phyloP scores from a whole-genome alignment of 306 rosid species.

The Rosa multiflora region DNA sequence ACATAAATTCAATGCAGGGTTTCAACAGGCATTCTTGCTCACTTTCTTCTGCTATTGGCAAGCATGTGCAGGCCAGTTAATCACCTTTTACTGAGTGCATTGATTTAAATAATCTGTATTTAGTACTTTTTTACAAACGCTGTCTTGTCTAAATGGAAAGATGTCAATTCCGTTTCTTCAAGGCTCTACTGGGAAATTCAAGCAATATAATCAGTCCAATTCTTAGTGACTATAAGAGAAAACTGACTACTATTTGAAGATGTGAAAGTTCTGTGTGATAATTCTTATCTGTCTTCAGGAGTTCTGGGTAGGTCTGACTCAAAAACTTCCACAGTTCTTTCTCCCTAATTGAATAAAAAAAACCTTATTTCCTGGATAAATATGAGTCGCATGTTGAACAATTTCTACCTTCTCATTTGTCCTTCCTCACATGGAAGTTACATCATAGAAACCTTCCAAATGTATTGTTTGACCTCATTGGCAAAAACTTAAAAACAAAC shows the following conservation, averaged over 20 bases:
- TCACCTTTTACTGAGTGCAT: no score
- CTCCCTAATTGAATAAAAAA: background rate
- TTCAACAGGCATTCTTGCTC: no score
- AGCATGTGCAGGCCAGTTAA: no score
- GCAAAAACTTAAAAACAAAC: slow-evolving; percentile 13
- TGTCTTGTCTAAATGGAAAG: background rate
- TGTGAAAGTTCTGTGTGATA: background rate
- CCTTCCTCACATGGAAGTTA: slow-evolving; percentile 22
- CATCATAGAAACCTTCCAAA: slow-evolving; percentile 28
- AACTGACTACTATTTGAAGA: background rate
- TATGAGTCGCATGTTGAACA: background rate
- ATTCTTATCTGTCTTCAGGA: slow-evolving; percentile 1
- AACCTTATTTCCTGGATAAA: background rate
- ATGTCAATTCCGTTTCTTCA: slow-evolving; percentile 4
- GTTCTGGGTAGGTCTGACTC: background rate
- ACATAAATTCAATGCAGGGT: no score
- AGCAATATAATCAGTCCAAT: slow-evolving; percentile 19
- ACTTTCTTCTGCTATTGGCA: no score
- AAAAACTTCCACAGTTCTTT: background rate
- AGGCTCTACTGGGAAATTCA: slow-evolving; percentile 21
- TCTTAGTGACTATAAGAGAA: background rate
- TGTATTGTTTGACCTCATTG: slow-evolving; percentile 23
- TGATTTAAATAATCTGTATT: no score
- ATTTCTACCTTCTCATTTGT: slow-evolving; percentile 20
- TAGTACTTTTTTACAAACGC: background rate